Evolutionary conservation across 2,329 filamentous ascomycete species (phyloP).

Genomic region (Scytalidium lignicola): DNA sequence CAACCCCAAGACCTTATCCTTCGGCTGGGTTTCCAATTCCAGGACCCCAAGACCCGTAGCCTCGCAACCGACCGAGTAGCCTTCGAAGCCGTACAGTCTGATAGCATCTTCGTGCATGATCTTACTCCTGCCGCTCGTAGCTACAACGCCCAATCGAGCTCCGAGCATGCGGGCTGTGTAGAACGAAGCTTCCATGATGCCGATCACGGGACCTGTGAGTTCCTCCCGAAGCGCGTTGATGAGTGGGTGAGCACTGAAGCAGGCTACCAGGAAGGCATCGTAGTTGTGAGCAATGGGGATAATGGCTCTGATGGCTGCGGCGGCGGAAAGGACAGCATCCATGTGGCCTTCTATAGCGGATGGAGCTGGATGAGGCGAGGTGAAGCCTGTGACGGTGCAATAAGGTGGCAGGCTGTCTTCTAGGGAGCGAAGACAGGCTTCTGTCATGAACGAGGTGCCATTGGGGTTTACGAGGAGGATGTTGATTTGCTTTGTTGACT

Average conservation of each 20-base stretch:
- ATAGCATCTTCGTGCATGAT: constrained; percentile 67
- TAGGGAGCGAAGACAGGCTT: constrained; percentile 39
- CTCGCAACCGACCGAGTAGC: constrained; percentile 35
- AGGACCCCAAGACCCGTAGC: constrained; percentile 69
- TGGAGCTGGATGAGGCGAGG: constrained; percentile 41
- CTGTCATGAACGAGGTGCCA: constrained; percentile 41
- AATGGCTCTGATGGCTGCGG: constrained; percentile 40
- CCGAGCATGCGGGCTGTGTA: constrained; percentile 46
- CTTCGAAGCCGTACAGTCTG: constrained; percentile 59
- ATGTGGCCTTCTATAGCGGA: constrained; percentile 45
- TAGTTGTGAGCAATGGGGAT: constrained; percentile 37
- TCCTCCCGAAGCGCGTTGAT: constrained; percentile 53
- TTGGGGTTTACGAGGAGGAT: constrained; percentile 46
- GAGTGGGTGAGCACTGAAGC: constrained; percentile 78
- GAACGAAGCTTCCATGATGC: constrained; percentile 76
- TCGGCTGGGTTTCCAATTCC: constrained; percentile 68
- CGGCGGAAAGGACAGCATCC: constrained; percentile 45
- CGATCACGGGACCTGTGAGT: constrained; percentile 54
- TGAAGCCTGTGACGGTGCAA: constrained; percentile 45
- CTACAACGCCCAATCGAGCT: constrained; percentile 74
- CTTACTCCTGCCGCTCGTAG: constrained; percentile 62
- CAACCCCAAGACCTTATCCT: constrained; percentile 57
- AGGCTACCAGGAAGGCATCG: constrained; percentile 77
- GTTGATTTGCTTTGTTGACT: constrained; percentile 23
- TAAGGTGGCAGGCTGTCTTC: constrained; percentile 38